Percentiles rank a stretch among this genome's conserved stretches.
These are phyloP conservation scores for Bipolaris oryzae DNA, from an alignment of 2,329 filamentous ascomycete genomes.

Conservation along the genomic window DNA sequence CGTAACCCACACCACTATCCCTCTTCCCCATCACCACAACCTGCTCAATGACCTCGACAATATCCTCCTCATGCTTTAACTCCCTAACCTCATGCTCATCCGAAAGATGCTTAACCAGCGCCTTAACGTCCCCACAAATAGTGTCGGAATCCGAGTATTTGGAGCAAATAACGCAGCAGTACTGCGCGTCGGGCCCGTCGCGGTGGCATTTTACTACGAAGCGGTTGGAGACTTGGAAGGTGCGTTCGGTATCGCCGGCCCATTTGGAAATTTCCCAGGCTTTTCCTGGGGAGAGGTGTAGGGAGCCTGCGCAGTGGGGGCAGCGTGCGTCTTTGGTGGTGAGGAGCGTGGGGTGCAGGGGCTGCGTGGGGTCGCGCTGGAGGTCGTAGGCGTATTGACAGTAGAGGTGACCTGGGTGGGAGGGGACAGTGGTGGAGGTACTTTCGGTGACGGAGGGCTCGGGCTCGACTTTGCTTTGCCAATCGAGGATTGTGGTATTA, in stretches of 20 bases:
- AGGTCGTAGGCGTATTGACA: slow-evolving; percentile 44
- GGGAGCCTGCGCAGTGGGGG: slow-evolving; percentile 36
- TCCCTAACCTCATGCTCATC: slow-evolving; percentile 40
- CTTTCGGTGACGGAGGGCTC: slow-evolving; percentile 30
- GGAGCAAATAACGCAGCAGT: slow-evolving; percentile 45
- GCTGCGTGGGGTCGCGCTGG: slow-evolving; percentile 35
- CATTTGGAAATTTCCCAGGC: slow-evolving; percentile 46
- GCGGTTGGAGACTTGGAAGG: slow-evolving; percentile 43
- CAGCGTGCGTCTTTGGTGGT: slow-evolving; percentile 35
- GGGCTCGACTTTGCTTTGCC: slow-evolving; percentile 25
- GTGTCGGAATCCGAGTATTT: slow-evolving; percentile 33
- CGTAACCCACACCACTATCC: slow-evolving; percentile 35
- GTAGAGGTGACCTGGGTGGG: slow-evolving; percentile 29
- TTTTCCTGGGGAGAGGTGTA: slow-evolving; percentile 43
- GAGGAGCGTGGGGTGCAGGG: slow-evolving; percentile 34
- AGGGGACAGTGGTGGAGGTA: slow-evolving; percentile 31
- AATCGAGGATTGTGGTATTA: slow-evolving; percentile 34
- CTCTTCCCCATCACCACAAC: slow-evolving; percentile 19
- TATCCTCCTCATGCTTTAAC: slow-evolving; percentile 41
- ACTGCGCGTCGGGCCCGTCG: slow-evolving; percentile 40
- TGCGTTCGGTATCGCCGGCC: slow-evolving; percentile 39
- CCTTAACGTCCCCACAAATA: slow-evolving; percentile 46
- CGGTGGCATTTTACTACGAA: slow-evolving; percentile 48
- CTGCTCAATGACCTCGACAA: slow-evolving; percentile 39
- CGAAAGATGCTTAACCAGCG: slow-evolving; percentile 44